Evolutionary conservation across 495 filamentous ascomycete species (phyloP).

Genomic region (Aspergillus taichungensis): DNA sequence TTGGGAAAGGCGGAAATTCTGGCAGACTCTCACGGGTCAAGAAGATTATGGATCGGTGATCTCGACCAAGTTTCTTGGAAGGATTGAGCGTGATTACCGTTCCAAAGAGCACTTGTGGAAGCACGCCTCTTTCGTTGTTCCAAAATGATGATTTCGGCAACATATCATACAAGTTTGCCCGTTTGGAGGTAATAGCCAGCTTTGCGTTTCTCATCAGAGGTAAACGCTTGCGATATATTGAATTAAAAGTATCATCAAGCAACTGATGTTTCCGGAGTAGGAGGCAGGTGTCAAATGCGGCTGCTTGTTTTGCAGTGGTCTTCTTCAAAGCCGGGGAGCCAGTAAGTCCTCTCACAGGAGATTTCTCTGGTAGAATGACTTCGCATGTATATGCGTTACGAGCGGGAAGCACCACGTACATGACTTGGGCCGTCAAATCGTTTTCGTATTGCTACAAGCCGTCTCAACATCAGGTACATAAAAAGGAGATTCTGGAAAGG

Average conservation of each 20-base stretch:
- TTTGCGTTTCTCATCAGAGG: conserved; percentile 85
- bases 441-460: conserved; percentile 46
- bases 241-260: conserved; percentile 64
- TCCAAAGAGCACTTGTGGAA: conserved; percentile 51
- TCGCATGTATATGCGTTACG: conserved; percentile 68
- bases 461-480: conserved; percentile 3
- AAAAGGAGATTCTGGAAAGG: conserved; percentile 1
- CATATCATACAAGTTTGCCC: conserved; percentile 66
- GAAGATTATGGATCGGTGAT: conserved; percentile 59
- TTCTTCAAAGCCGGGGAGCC: conserved; percentile 58
- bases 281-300: conserved; percentile 80
- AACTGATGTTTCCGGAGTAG: conserved; percentile 55
- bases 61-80: conserved; percentile 47
- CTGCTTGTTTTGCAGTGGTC: conserved; percentile 75
- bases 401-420: conserved; percentile 51
- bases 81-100: conserved; percentile 54
- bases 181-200: conserved; percentile 73
- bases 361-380: conserved; percentile 67
- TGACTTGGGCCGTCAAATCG: conserved; percentile 45
- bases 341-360: conserved; percentile 57
- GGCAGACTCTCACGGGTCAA: conserved; percentile 61
- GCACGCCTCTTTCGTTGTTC: conserved; percentile 41
- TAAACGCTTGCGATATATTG: conserved; percentile 62
- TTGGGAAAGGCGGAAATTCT: conserved; percentile 53
- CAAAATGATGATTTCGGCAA: conserved; percentile 71